phyloP scores from a whole-genome alignment of 768 basidiomycete genomes.

The Boletus coccyginus region DNA sequence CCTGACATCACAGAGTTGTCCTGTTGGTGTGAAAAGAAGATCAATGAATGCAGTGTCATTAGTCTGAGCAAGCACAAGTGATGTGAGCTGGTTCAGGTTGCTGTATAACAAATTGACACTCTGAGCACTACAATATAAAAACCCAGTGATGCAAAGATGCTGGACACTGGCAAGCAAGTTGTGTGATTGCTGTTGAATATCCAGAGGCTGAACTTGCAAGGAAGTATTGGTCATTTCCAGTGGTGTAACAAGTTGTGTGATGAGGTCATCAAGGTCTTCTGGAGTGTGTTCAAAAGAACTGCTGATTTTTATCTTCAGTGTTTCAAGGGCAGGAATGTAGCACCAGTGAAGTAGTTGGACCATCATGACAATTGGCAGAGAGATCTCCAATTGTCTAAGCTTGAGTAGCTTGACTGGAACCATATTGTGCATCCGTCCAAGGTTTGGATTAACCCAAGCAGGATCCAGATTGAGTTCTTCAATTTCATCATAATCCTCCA shows the following conservation, averaged over 20 bases:
- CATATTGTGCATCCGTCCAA: too few relatives aligned
- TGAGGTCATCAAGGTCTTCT: accelerated
- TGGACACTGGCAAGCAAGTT: neutral
- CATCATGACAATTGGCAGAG: neutral
- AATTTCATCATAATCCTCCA: too few relatives aligned
- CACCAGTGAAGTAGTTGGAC: neutral
- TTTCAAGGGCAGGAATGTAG: neutral
- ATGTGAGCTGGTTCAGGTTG: neutral
- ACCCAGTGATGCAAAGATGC: neutral
- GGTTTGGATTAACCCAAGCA: too few relatives aligned
- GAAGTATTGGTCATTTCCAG: neutral
- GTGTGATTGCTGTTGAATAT: neutral
- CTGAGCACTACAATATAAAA: neutral
- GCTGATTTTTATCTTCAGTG: neutral
- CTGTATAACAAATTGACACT: neutral
- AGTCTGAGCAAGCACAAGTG: neutral
- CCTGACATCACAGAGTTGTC: neutral
- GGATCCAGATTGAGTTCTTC: too few relatives aligned
- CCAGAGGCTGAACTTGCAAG: neutral
- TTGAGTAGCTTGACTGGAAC: neutral
- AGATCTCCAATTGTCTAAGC: neutral
- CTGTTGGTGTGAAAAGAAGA: neutral
- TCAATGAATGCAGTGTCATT: neutral
- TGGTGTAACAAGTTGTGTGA: neutral
- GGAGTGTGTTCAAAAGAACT: too few relatives aligned